A percentile compares a stretch with the other conserved stretches of the same genome.
phyloP scores from a whole-genome alignment of 2,329 filamentous ascomycete genomes.

The Trichoderma brevicompactum region DNA sequence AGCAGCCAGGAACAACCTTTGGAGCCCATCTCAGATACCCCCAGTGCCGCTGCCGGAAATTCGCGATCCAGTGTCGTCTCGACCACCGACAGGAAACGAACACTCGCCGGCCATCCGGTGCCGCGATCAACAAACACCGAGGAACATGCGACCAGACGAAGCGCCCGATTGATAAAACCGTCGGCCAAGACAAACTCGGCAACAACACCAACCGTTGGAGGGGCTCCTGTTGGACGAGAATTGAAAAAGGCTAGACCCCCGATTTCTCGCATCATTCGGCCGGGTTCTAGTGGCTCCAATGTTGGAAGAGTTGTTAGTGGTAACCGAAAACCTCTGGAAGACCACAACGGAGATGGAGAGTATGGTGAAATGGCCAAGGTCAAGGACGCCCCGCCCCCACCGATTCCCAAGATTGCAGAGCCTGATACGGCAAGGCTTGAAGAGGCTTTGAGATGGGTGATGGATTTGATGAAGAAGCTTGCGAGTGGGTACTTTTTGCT shows the following conservation, averaged over 20 bases:
- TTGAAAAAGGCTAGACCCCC: conserved; percentile 83
- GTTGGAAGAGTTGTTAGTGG: conserved; percentile 89
- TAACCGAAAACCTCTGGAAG: conserved; percentile 75
- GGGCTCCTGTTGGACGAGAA: conserved; percentile 64
- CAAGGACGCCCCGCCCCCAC: conserved; percentile 48
- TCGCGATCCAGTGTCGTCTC: conserved; percentile 45
- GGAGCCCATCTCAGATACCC: conserved; percentile 51
- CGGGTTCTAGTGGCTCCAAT: conserved; percentile 67
- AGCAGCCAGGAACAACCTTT: conserved; percentile 33
- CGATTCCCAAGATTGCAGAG: conserved; percentile 48
- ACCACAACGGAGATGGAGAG: conserved; percentile 71
- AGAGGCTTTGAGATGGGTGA: conserved; percentile 74
- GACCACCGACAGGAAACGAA: conserved; percentile 77
- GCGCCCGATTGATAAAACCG: conserved; percentile 73
- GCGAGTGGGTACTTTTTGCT: conserved; percentile 79
- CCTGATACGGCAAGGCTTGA: conserved; percentile 67
- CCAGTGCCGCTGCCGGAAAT: conserved; percentile 44
- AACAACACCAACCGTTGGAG: conserved; percentile 56
- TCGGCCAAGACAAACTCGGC: conserved; percentile 68
- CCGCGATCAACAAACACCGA: conserved; percentile 56
- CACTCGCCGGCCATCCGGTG: conserved; percentile 81
- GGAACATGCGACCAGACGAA: conserved; percentile 67
- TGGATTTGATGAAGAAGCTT: conserved; percentile 82
- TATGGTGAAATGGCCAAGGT: conserved; percentile 61
- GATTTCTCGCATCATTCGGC: conserved; percentile 66